Base-by-base conservation (phyloP, 495 filamentous ascomycete genomes). In the Cladorrhinum samala region DNA sequence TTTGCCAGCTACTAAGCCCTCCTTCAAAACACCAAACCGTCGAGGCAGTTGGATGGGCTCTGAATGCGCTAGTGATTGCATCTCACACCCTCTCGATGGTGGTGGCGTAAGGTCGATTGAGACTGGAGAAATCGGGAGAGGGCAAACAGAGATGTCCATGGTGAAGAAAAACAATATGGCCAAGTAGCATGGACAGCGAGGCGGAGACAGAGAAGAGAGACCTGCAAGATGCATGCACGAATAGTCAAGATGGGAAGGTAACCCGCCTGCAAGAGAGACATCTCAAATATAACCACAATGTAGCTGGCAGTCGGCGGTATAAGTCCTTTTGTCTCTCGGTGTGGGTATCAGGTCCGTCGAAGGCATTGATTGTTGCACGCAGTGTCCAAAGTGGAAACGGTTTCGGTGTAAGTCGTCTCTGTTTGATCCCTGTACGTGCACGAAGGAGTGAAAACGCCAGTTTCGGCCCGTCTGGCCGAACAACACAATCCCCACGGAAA, bases 21-120 rank as follows among this genome's bases (percentile, higher is more conserved):
- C 61, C 58, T 95, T 95, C 11, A 94, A 69, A 16, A 83, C 74
- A 13, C 81, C 78, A 57, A 91, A 95, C 9, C 90, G 78, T 18
- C 76, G 64, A 1, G 85, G 78, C 0, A 95, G 75, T 11, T 87
- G 83, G 33, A 73, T 71, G 24, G 71, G 68, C 18, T 67, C 67
- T 7, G 62, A 46, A 36, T 41, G 42, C 2, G 55, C 43, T 39
- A 37, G 43, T n/a, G 54, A 30, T 14, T 48, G 56, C 46, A 61
- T 56, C 23, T 57, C 56, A 53, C 13, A 47, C 33, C 43, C 41
- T 54, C 42, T 58, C 23, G 33, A 25, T 42, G 43, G 23, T 14
- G 36, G 44, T 14, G 21, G 27, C 27, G 27, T 9, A 27, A 30
- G 49, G 18, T 42, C 44, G 14, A 50, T 9, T 19, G 54, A 42